Evolutionary conservation across 495 filamentous ascomycete genomes (phyloP).

Genomic region (Penicillium mononematosum): DNA sequence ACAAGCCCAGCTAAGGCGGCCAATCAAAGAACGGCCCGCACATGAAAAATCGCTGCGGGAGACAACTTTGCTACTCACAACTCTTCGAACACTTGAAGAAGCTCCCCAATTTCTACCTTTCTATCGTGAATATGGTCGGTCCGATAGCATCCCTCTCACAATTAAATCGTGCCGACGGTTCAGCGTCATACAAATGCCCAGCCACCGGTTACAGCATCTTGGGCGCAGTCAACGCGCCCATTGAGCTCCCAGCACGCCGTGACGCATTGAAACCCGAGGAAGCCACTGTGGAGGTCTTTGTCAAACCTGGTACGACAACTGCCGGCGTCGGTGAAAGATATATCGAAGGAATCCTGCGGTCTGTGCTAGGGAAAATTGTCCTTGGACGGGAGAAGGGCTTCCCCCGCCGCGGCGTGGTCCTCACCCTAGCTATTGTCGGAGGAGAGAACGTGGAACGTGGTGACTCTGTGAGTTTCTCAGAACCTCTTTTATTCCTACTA

Average conservation of each 20-base stretch:
- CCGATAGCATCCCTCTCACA: conserved; percentile 43
- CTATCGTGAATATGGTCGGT: conserved; percentile 33
- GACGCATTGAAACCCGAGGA: conserved; percentile 84
- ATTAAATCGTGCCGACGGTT: conserved; percentile 79
- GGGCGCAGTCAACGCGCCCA: conserved; percentile 85
- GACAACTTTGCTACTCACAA: not conserved
- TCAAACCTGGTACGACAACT: conserved; percentile 66
- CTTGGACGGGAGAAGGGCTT: conserved; percentile 38
- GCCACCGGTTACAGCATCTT: conserved; percentile 77
- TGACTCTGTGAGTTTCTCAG: conserved; percentile 58
- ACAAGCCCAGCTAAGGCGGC: conserved; percentile 4
- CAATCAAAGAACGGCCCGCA: conserved; percentile 29
- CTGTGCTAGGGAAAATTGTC: conserved; percentile 33
- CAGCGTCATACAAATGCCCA: conserved; percentile 69
- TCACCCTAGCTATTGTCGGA: conserved; percentile 40
- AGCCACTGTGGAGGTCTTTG: conserved; percentile 83
- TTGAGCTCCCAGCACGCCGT: conserved; percentile 76
- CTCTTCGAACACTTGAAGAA: not conserved
- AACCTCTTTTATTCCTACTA: not conserved
- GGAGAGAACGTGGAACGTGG: conserved; percentile 65
- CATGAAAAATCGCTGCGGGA: conserved; percentile 26
- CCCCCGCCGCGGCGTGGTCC: conserved; percentile 43
- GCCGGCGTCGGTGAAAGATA: conserved; percentile 76
- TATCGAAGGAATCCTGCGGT: conserved; percentile 35
- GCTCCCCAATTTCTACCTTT: not conserved